These are phyloP conservation scores for Arthrobotrys musiformis DNA, from an alignment of 2,329 filamentous ascomycete species.

Conservation along the genomic window DNA sequence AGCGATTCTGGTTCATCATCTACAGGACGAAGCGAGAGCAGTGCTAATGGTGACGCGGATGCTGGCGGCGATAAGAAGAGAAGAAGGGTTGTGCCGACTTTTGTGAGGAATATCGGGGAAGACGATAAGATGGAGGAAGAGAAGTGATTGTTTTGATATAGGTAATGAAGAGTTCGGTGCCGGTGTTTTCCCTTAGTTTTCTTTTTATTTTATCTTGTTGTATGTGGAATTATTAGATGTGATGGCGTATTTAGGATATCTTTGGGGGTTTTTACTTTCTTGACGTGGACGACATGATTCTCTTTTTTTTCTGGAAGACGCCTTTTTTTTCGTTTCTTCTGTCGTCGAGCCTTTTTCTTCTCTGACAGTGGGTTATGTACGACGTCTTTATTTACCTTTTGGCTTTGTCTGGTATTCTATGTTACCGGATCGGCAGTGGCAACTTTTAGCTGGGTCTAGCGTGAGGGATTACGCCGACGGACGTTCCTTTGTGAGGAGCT, in stretches of 20 bases:
- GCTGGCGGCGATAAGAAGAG: conserved; percentile 71
- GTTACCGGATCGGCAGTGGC: too few relatives aligned
- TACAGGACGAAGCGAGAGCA: conserved; percentile 69
- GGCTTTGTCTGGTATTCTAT: too few relatives aligned
- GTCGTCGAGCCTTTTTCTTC: neutral
- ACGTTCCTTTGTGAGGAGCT: too few relatives aligned
- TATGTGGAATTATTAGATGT: conserved; percentile 16
- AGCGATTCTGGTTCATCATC: conserved; percentile 63
- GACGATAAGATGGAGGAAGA: conserved; percentile 35
- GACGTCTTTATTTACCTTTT: neutral
- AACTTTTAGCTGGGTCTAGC: too few relatives aligned
- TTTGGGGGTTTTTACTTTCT: neutral
- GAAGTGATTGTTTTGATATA: conserved; percentile 14
- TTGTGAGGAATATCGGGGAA: conserved; percentile 63
- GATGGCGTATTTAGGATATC: conserved; percentile 21
- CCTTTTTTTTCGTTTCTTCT: neutral
- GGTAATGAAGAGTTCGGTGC: neutral
- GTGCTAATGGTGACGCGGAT: conserved; percentile 68
- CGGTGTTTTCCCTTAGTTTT: conserved; percentile 1
- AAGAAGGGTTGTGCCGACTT: conserved; percentile 76
- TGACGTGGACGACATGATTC: neutral
- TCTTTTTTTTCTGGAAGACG: neutral
- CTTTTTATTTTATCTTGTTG: neutral
- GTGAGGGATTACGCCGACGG: too few relatives aligned
- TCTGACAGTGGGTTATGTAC: neutral